Conservation (phyloP, 495 filamentous ascomycete species). For the Neurospora cerealis region DNA sequence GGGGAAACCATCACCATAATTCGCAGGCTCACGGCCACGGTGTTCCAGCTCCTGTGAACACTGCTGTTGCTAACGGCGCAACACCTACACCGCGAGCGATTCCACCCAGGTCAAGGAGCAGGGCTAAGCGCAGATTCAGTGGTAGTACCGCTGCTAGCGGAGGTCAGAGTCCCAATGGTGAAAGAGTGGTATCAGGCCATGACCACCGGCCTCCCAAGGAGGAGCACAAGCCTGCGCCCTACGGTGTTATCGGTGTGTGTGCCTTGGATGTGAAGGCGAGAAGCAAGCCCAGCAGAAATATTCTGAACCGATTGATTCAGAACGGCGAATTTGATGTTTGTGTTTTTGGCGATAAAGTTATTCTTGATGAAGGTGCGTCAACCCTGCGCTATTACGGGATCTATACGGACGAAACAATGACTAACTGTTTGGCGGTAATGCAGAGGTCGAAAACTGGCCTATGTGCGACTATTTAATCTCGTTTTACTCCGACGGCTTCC, state of each 20-base stretch:
- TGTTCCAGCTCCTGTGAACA: constrained; percentile 3
- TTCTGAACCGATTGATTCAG: constrained; percentile 79
- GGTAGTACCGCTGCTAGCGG: constrained; percentile 68
- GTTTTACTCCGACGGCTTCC: constrained; percentile 97
- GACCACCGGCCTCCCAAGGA: constrained; percentile 35
- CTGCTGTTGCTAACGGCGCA: constrained; percentile 1
- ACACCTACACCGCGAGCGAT: constrained; percentile 24
- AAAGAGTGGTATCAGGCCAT: constrained; percentile 25
- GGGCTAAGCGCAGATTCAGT: constrained; percentile 63
- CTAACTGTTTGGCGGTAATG: constrained; percentile 7
- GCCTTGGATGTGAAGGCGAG: constrained; percentile 92
- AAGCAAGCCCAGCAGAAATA: constrained; percentile 92
- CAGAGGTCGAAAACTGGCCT: constrained; percentile 64
- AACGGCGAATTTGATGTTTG: constrained; percentile 91
- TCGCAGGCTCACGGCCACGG: not conserved
- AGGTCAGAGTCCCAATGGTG: constrained; percentile 50
- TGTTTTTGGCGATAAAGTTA: constrained; percentile 97
- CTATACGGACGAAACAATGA: not conserved
- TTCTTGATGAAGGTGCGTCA: constrained; percentile 74
- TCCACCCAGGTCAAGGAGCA: constrained; percentile 56
- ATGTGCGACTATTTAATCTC: constrained; percentile 88
- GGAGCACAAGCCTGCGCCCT: constrained; percentile 39
- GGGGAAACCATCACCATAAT: not conserved
- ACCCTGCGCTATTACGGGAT: not conserved
- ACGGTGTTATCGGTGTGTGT: constrained; percentile 76